Conservation (phyloP, 192 early-diverging fungal genomes). For the Spizellomyces punctatus region DNA sequence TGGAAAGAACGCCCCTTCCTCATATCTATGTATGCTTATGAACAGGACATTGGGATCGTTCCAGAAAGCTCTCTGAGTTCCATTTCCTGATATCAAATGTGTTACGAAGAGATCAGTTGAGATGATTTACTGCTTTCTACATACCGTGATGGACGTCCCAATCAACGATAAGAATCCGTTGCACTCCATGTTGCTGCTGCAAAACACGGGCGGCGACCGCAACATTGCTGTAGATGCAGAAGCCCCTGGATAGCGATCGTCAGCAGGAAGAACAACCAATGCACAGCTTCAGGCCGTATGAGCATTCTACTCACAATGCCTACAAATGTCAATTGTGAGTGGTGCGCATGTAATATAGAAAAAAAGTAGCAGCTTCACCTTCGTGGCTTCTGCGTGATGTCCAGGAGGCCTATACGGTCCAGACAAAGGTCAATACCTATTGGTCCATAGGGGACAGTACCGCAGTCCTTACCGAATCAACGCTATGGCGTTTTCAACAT, state of each 20-base stretch:
- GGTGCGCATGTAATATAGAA: too few species aligned
- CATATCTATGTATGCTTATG: slow-evolving; percentile 86
- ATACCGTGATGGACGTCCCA: slow-evolving; percentile 96
- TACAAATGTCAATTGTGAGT: too few species aligned
- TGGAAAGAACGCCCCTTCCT: slow-evolving; percentile 81
- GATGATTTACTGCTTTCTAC: background rate
- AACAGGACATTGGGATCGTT: slow-evolving; percentile 79
- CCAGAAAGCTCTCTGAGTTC: slow-evolving; percentile 84
- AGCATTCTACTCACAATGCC: too few species aligned
- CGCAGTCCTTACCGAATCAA: slow-evolving; percentile 56
- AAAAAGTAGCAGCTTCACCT: slow-evolving; percentile 26
- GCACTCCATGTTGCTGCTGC: slow-evolving; percentile 45
- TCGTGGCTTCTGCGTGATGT: slow-evolving; percentile 82
- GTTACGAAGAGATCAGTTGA: background rate
- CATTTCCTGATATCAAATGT: slow-evolving; percentile 68
- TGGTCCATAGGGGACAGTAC: background rate
- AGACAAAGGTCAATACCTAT: background rate
- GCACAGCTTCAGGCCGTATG: too few species aligned
- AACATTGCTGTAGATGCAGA: slow-evolving; percentile 89
- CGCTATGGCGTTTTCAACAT: slow-evolving; percentile 78
- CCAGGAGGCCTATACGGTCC: slow-evolving; percentile 74
- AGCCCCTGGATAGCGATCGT: slow-evolving; percentile 62
- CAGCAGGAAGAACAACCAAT: background rate
- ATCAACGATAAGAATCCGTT: slow-evolving; percentile 81
- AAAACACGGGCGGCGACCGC: slow-evolving; percentile 76